Conservation (phyloP, 1,284 basidiomycete species). For the Tilletiaria anomala region DNA sequence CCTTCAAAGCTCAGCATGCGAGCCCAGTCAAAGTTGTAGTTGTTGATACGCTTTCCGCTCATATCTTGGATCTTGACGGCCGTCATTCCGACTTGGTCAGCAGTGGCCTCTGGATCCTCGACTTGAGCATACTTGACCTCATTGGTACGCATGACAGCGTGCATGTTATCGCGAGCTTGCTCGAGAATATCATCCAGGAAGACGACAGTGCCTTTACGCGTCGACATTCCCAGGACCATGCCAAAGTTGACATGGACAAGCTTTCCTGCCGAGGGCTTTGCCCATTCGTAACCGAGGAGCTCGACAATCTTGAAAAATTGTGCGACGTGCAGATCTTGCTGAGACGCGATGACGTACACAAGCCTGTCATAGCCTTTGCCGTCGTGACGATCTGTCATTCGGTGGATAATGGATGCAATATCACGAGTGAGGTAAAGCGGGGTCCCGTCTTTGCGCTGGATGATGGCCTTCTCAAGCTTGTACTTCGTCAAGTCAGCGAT, state of each 20-base stretch:
- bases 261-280: constrained; percentile 41
- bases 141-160: constrained; percentile 90
- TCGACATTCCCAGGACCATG: constrained; percentile 88
- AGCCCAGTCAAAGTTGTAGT: constrained; percentile 89
- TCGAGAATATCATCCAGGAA: constrained; percentile 89
- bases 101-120: constrained; percentile 69
- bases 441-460: constrained; percentile 91
- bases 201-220: constrained; percentile 86
- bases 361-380: constrained; percentile 70
- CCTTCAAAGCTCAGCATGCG: constrained; percentile 94
- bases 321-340: constrained; percentile 81
- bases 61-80: constrained; percentile 99
- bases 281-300: constrained; percentile 79
- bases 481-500: constrained; percentile 31
- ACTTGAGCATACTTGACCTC: constrained; percentile 81
- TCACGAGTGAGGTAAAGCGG: constrained; percentile 98
- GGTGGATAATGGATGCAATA: constrained; percentile 82
- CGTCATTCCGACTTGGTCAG: constrained; percentile 78
- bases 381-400: constrained; percentile 67
- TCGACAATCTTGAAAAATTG: constrained; percentile 92
- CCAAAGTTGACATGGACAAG: constrained; percentile 88
- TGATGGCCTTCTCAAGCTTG: constrained; percentile 65
- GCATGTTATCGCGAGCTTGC: constrained; percentile 81
- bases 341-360: constrained; percentile 88
- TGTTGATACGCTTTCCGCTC: constrained; percentile 89